These are phyloP conservation scores for Hyphopichia homilentoma DNA, from an alignment of 805 yeast species.

Conservation along the genomic window DNA sequence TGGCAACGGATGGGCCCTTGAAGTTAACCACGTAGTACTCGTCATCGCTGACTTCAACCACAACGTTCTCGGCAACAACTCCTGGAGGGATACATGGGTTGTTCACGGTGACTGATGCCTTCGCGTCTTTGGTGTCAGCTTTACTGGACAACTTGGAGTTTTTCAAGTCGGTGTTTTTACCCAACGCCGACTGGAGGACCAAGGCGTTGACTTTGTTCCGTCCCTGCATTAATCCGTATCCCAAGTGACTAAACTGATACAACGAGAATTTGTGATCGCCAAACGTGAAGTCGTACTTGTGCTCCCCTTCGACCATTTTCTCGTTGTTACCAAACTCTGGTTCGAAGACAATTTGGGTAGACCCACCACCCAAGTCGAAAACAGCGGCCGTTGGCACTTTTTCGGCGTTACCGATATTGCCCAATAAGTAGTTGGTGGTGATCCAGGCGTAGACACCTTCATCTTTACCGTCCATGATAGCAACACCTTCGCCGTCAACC, in stretches of 20 bases:
- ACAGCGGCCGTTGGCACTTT: constrained; percentile 91
- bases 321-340: constrained; percentile 66
- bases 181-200: constrained; percentile 52
- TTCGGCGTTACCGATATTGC: constrained; percentile 82
- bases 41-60: constrained; percentile 50
- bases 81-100: constrained; percentile 93
- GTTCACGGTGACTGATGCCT: constrained; percentile 44
- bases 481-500: constrained; percentile 79
- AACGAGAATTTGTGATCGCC: constrained; percentile 78
- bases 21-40: constrained; percentile 53
- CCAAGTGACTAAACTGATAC: constrained; percentile 93
- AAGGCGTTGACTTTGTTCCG: constrained; percentile 72
- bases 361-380: constrained; percentile 97
- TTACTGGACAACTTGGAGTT: constrained; percentile 17
- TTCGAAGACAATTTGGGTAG: constrained; percentile 97
- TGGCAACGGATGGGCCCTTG: constrained; percentile 51
- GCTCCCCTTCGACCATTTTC: constrained; percentile 79
- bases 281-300: constrained; percentile 73
- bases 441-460: constrained; percentile 99
- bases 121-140: constrained; percentile 32
- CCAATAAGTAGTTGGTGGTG: constrained; percentile 88
- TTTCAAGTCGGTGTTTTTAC: constrained; percentile 21
- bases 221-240: constrained; percentile 94
- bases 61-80: constrained; percentile 51
- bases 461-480: constrained; percentile 93